These are phyloP conservation scores for Acacia melanoxylon DNA, from an alignment of 306 rosid genomes.

Conservation along the genomic window DNA sequence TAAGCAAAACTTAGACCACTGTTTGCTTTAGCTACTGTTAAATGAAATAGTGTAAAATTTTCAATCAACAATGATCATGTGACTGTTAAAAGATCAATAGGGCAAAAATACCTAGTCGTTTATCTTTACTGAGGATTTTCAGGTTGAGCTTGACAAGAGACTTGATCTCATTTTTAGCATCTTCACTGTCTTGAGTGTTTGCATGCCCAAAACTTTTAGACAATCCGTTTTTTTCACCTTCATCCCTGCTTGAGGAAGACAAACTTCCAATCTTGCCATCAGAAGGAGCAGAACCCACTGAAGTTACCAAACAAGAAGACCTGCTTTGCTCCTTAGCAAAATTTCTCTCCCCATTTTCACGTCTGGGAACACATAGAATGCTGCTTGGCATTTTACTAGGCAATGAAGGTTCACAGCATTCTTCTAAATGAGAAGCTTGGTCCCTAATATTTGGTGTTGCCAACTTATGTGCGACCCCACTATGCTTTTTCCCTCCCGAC, in stretches of 20 bases:
- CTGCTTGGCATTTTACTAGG: constrained; percentile 12
- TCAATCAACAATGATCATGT: not conserved
- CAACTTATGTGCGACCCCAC: constrained; percentile 34
- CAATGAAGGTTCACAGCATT: constrained; percentile 30
- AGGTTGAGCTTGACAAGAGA: constrained; percentile 75
- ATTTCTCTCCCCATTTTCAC: constrained; percentile 27
- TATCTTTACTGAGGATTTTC: constrained; percentile 59
- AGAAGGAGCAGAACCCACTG: constrained; percentile 34
- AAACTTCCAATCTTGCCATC: constrained; percentile 12
- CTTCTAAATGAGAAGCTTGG: constrained; percentile 32
- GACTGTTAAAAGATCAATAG: not conserved
- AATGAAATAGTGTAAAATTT: not conserved
- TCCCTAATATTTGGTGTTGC: constrained; percentile 26
- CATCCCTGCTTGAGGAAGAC: constrained; percentile 32
- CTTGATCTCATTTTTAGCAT: constrained; percentile 64
- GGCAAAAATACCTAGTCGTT: constrained; percentile 52
- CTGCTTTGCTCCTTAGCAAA: constrained; percentile 26
- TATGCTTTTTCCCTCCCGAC: constrained; percentile 34
- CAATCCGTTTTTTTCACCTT: constrained; percentile 23
- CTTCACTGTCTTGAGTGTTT: constrained; percentile 33
- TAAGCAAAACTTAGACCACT: not conserved
- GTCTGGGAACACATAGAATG: constrained; percentile 22
- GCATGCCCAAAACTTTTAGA: constrained; percentile 25
- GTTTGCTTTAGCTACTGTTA: not conserved
- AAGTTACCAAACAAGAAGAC: constrained; percentile 29